phyloP scores from a whole-genome alignment of 2,329 filamentous ascomycete genomes.

The Cylindrodendrum hubeiense region DNA sequence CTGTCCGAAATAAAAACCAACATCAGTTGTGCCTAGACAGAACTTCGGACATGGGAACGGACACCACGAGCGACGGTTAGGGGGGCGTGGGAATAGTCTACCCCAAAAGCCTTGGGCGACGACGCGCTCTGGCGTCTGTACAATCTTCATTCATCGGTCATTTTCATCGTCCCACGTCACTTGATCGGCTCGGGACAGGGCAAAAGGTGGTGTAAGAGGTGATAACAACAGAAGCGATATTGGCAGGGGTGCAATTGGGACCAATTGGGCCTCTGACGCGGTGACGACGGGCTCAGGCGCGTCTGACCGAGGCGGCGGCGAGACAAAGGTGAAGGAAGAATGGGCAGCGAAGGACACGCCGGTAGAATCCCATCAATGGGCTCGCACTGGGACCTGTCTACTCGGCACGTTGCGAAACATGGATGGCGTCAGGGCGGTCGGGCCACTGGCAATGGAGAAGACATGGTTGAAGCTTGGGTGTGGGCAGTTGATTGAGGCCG shows the following conservation, averaged over 20 bases:
- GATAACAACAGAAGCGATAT: constrained; percentile 32
- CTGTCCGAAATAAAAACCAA: constrained; percentile 1
- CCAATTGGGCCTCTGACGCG: constrained; percentile 17
- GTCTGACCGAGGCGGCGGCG: not conserved
- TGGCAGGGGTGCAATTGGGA: constrained; percentile 28
- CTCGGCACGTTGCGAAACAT: constrained; percentile 18
- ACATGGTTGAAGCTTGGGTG: not conserved
- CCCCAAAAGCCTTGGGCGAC: not conserved
- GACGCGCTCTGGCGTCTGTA: not conserved
- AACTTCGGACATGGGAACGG: not conserved
- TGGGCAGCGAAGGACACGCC: not conserved
- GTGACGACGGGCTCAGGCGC: constrained; percentile 5
- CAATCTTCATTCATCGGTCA: constrained; percentile 4
- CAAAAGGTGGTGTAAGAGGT: constrained; percentile 3
- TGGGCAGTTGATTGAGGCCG: constrained; percentile 10
- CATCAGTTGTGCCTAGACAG: not conserved
- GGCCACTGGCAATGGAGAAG: not conserved
- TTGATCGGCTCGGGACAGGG: constrained; percentile 1
- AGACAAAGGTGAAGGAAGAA: not conserved
- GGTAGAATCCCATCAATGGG: not conserved
- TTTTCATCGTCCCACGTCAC: constrained; percentile 24
- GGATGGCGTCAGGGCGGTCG: constrained; percentile 11
- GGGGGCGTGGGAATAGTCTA: constrained; percentile 17
- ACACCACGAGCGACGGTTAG: not conserved
- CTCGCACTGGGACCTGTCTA: constrained; percentile 2